These are phyloP conservation scores for Epichloe typhina DNA, from an alignment of 2,329 filamentous ascomycete genomes.

Conservation along the genomic window DNA sequence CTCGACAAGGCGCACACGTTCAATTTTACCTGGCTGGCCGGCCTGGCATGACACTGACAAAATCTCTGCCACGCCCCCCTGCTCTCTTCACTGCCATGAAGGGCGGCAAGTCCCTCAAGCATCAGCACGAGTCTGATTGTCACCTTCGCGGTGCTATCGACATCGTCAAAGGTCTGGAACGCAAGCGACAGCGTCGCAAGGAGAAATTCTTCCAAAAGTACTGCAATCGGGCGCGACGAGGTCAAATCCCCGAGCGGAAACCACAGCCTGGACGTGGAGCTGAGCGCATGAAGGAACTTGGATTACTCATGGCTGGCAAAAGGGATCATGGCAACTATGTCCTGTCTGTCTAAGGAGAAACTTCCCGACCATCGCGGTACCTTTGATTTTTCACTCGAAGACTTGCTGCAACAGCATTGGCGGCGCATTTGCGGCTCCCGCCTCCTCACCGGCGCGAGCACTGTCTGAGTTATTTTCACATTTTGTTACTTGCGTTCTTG, in stretches of 20 bases:
- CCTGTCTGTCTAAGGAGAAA: slow-evolving; percentile 47
- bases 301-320: slow-evolving; percentile 77
- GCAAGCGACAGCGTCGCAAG: slow-evolving; percentile 82
- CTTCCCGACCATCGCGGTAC: not conserved
- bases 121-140: slow-evolving; percentile 28
- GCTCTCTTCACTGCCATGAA: slow-evolving; percentile 51
- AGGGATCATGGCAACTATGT: slow-evolving; percentile 62
- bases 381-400: not conserved
- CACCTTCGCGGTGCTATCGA: slow-evolving; percentile 90
- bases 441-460: not conserved
- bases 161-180: slow-evolving; percentile 91
- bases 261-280: slow-evolving; percentile 75
- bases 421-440: not conserved
- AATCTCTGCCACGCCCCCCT: slow-evolving; percentile 71
- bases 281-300: slow-evolving; percentile 73
- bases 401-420: not conserved
- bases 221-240: slow-evolving; percentile 68
- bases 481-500: not conserved
- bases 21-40: slow-evolving; percentile 33
- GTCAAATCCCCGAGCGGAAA: slow-evolving; percentile 46
- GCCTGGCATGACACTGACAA: slow-evolving; percentile 61
- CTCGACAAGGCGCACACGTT: slow-evolving; percentile 25
- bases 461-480: not conserved
- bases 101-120: slow-evolving; percentile 26
- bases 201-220: slow-evolving; percentile 88